Base-by-base conservation (phyloP, 371 early-diverging fungal species). In the Apophysomyces ossiformis region DNA sequence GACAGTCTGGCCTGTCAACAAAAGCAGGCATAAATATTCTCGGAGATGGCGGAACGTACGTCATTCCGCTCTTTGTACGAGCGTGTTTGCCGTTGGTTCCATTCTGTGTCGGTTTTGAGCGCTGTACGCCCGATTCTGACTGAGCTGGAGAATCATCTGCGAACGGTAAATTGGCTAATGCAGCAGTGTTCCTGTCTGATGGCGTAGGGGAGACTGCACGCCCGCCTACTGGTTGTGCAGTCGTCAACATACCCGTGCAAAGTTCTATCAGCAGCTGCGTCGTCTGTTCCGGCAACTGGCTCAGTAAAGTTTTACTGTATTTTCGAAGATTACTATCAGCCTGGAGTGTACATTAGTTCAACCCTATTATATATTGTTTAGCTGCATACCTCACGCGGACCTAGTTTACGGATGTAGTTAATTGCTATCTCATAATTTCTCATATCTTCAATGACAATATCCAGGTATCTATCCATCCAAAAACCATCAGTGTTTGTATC, bases 401-500 rank as follows among this genome's bases (percentile, higher is more conserved):
- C 76, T 9, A 93, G 70, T 21, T 84, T 82, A 11, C 83, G 79
- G 58, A 96, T 84, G 66, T 92, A 93, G 0, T 75, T 75, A 2
- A 96, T 77, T 0, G 95, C 91, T 0, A 84, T 85, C 37, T 84
- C 78, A 69, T 92, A 93, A n/a, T 91, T 83, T 58, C 89, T 79
- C 67, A 91, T 84, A 73, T 97, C 96, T 70, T 96, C 96, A n/a
- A 96, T 87, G 63, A 69, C 95, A 66, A 83, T 94, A 77, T 78
- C 86, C 65, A 81, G 69, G 38, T 77, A 77, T 57, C 76, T 77
- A 65, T 13, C 39, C 16, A 61, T 6, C 18, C 12, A 36, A 66
- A 37, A 16, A 37, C 15, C 21, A 35, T 39, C 5, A 60, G 13
- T 26, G 37, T 11, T 13, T 41, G 41, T 41, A 7, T 7, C 16